A percentile compares a stretch with the other conserved stretches of the same genome.
phyloP scores from a whole-genome alignment of 345 rosid species.

The Eutrema yunnanense region DNA sequence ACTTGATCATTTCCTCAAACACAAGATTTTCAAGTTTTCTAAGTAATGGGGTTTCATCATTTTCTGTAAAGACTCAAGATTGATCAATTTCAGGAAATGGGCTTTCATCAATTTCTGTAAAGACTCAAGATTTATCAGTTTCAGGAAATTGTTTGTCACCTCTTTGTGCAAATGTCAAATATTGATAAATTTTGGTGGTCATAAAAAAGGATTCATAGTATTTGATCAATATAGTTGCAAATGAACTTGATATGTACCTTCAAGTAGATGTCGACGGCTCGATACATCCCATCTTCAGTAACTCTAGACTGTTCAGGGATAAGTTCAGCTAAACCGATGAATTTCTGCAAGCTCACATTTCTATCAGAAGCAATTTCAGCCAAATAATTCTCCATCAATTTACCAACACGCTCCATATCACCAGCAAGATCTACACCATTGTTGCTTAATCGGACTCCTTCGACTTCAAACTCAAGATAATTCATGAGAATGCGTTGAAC shows the following conservation, averaged over 20 bases:
- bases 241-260: conserved; percentile 45
- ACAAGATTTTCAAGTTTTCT: not conserved
- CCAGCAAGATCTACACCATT: conserved; percentile 41
- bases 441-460: conserved; percentile 36
- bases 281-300: conserved; percentile 85
- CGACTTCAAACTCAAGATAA: conserved; percentile 58
- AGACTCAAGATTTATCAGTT: too few species aligned
- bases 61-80: not conserved
- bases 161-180: not conserved
- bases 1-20: not conserved
- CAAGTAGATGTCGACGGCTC: conserved; percentile 86
- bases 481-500: conserved; percentile 71
- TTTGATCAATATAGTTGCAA: not conserved
- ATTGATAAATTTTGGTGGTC: not conserved
- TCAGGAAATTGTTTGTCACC: not conserved
- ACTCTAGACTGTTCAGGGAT: conserved; percentile 73
- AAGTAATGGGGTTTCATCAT: not conserved
- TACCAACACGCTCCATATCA: conserved; percentile 79
- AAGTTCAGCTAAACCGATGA: conserved; percentile 65
- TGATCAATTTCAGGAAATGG: too few species aligned
- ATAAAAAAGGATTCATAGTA: not conserved
- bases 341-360: conserved; percentile 52
- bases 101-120: not conserved
- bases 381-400: conserved; percentile 79
- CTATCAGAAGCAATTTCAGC: conserved; percentile 86